Evolutionary conservation across 257 asterid genomes (phyloP).

Genomic region (Parsonsia alboflavescens): DNA sequence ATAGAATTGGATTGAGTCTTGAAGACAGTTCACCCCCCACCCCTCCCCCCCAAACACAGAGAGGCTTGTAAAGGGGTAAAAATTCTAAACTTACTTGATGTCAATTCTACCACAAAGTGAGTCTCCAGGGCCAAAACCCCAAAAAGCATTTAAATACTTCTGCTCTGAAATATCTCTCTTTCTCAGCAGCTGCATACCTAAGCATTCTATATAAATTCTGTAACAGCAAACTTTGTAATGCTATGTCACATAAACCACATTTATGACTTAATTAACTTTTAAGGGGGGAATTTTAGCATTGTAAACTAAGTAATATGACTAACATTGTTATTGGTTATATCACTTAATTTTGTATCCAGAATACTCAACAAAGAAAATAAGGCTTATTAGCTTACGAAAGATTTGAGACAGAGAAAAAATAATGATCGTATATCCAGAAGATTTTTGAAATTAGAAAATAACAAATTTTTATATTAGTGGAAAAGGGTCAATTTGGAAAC

Average conservation of each 20-base stretch:
- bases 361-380: no score
- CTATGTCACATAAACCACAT: not conserved
- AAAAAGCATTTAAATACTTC: slow-evolving; percentile 91
- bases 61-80: not conserved
- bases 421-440: no score
- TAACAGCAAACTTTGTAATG: slow-evolving; percentile 8
- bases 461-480: no score
- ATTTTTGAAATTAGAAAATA: no score
- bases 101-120: slow-evolving; percentile 89
- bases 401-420: no score
- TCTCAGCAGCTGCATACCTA: slow-evolving; percentile 94
- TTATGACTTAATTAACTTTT: not conserved
- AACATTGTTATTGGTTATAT: no score
- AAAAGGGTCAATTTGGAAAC: no score
- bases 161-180: slow-evolving; percentile 86
- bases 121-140: slow-evolving; percentile 96
- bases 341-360: no score
- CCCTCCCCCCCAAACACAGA: not conserved
- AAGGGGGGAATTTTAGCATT: not conserved
- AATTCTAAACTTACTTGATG: slow-evolving; percentile 66
- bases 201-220: slow-evolving; percentile 88
- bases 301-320: no score
- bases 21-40: not conserved
- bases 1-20: not conserved
- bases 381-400: no score